Percentiles rank a stretch among this genome's conserved stretches.
These are phyloP conservation scores for Rhodocollybia butyracea DNA, from an alignment of 768 basidiomycete species.

Conservation along the genomic window DNA sequence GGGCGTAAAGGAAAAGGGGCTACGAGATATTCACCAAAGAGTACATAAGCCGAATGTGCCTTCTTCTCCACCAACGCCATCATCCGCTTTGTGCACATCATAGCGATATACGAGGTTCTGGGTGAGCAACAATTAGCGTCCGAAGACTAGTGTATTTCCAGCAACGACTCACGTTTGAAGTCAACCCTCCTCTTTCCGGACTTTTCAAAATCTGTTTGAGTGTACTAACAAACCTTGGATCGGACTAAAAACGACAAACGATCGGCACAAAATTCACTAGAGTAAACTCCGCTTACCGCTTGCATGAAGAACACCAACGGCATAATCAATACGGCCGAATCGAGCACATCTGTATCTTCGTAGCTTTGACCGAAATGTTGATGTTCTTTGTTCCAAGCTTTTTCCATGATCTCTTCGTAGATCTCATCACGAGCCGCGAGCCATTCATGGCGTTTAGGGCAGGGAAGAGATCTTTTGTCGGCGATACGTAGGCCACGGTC, in stretches of 20 bases:
- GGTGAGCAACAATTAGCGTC: not conserved
- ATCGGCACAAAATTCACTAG: not conserved
- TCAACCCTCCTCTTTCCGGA: slow-evolving; percentile 88
- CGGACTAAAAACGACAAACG: slow-evolving; percentile 46
- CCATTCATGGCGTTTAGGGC: slow-evolving; percentile 72
- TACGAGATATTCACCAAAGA: slow-evolving; percentile 48
- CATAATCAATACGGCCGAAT: slow-evolving; percentile 89
- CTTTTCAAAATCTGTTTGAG: slow-evolving; percentile 80
- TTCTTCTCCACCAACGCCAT: slow-evolving; percentile 95
- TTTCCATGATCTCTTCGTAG: slow-evolving; percentile 92
- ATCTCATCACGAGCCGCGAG: slow-evolving; percentile 69
- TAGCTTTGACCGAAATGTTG: slow-evolving; percentile 85
- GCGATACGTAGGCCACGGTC: slow-evolving; percentile 90
- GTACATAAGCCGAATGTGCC: slow-evolving; percentile 93
- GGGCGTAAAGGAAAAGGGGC: not conserved
- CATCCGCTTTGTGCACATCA: slow-evolving; percentile 79
- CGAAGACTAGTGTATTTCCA: not conserved
- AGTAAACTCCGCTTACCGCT: slow-evolving; percentile 43
- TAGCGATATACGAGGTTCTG: slow-evolving; percentile 89
- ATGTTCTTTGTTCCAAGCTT: slow-evolving; percentile 75
- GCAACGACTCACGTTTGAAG: slow-evolving; percentile 75
- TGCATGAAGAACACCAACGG: slow-evolving; percentile 91
- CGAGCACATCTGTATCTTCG: slow-evolving; percentile 78
- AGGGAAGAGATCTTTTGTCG: slow-evolving; percentile 92
- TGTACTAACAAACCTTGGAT: slow-evolving; percentile 86